These are phyloP conservation scores for Austroboletus niveus DNA, from an alignment of 1,284 basidiomycete genomes.

Conservation along the genomic window DNA sequence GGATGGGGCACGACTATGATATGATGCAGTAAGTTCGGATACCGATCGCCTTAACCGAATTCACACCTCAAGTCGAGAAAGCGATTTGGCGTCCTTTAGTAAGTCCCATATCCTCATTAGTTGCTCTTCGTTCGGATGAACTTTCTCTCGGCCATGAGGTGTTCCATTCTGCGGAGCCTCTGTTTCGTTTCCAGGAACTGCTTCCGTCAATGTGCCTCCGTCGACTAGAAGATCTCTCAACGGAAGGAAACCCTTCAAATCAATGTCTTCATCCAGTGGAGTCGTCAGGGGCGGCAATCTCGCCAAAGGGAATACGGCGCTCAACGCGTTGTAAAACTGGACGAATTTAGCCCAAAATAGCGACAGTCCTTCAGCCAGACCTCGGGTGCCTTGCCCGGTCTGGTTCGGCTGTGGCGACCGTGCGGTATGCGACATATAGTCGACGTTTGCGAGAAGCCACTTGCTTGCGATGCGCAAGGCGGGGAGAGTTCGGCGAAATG, in stretches of 20 bases:
- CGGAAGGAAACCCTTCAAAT: conserved; percentile 87
- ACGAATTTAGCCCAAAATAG: conserved; percentile 78
- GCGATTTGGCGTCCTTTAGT: conserved; percentile 66
- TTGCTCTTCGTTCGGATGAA: conserved; percentile 94
- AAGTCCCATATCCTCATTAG: conserved; percentile 91
- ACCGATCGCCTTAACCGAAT: conserved; percentile 8
- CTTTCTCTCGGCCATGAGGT: conserved; percentile 43
- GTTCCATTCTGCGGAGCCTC: conserved; percentile 18
- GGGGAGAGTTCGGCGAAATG: conserved; percentile 83
- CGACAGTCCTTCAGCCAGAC: conserved; percentile 31
- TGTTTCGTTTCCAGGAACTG: conserved; percentile 14
- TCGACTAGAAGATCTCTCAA: conserved; percentile 55
- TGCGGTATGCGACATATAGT: conserved; percentile 57
- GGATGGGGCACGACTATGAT: conserved; percentile 28
- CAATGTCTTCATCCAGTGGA: conserved; percentile 89
- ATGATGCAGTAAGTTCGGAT: conserved; percentile 16
- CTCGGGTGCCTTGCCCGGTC: conserved; percentile 19
- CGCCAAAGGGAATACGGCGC: conserved; percentile 67
- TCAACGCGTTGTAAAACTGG: conserved; percentile 65
- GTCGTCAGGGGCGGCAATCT: conserved; percentile 61
- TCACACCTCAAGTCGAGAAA: conserved; percentile 61
- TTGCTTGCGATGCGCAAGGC: conserved; percentile 85
- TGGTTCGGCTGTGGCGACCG: conserved; percentile 18
- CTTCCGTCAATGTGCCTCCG: conserved; percentile 4
- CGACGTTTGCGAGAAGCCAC: conserved; percentile 82